These are phyloP conservation scores for Hypoxylon rickii DNA, from an alignment of 495 filamentous ascomycete species.

Conservation along the genomic window DNA sequence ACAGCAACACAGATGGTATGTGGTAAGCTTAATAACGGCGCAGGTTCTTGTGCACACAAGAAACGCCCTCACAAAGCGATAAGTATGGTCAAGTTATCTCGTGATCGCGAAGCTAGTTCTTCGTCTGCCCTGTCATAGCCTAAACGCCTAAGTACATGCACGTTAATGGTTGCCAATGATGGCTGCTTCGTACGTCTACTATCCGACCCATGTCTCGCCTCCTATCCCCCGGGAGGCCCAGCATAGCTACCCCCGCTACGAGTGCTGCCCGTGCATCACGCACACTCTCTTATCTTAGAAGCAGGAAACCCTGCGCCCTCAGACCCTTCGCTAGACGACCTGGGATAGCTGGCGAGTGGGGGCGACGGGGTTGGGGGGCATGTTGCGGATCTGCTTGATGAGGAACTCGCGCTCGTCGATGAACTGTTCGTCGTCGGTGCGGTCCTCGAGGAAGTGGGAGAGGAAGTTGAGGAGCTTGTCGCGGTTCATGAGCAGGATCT, in stretches of 20 bases:
- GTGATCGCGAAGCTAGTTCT: conserved; percentile 11
- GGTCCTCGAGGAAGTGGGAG: conserved; percentile 88
- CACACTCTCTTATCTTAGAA: too few species aligned
- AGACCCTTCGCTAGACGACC: conserved; percentile 14
- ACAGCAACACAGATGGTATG: too few species aligned
- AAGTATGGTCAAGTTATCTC: conserved; percentile 1
- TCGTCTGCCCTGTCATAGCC: conserved; percentile 24
- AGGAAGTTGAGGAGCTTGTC: conserved; percentile 88
- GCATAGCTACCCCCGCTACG: too few species aligned
- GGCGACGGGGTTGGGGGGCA: conserved; percentile 70
- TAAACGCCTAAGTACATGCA: conserved; percentile 44
- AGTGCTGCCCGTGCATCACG: too few species aligned
- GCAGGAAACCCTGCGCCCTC: not conserved
- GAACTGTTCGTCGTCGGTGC: conserved; percentile 98
- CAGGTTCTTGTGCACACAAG: too few species aligned
- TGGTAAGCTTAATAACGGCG: too few species aligned
- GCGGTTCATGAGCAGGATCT: conserved; percentile 93
- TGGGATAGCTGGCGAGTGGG: conserved; percentile 39
- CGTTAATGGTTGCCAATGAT: conserved; percentile 34
- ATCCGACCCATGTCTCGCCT: not conserved
- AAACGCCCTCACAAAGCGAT: too few species aligned
- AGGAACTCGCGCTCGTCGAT: conserved; percentile 96
- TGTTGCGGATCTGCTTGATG: conserved; percentile 87
- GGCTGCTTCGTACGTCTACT: conserved; percentile 31
- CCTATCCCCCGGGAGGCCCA: not conserved